Base-by-base conservation (phyloP, 73 alveolate species). In the Uronychia binucleata region DNA sequence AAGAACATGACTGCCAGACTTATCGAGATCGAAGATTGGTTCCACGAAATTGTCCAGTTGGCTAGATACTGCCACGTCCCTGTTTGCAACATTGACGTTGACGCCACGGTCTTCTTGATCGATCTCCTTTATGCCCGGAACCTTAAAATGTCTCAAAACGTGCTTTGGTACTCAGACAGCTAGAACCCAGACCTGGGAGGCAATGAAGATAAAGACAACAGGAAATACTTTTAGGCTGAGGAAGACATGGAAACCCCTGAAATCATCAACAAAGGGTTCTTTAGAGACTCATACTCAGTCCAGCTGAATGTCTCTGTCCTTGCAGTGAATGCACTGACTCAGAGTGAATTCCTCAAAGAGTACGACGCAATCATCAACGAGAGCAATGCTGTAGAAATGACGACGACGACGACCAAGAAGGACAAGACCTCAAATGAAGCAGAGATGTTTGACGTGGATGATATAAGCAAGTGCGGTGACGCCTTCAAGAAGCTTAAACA, bases 111-210 rank as follows among this genome's bases (percentile, higher is more conserved):
- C 46, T 96, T 80, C 81, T 77, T 96, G 30, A 88, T 94, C 25
- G 99, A 97, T 87, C 77, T 95, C 28, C 91, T 95, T 28, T 95
- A 92, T 78, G 96, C 98, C 26, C 93, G 98, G 89, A 81, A 80
- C 28, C 84, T 97, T 19, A 84, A 79, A 57, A 77, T 79, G 5
- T 35, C 88, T 31, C 82, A 91, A 58, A 90, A 93, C 75, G 84
- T 97, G 28, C 91, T 97, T 26, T 97, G 99, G 99, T 97, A 96
- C 67, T 88, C 96, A 30, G 96, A 93, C 85, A 86, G 93, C 30
- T 84, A 93, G 0, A 89, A 84, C 33, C 98, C 99, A 5, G 99
- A 97, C 80, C 78, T 97, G 11, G 99, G 99, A 5, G 98, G 98
- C 13, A 97, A 96, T 26, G 98, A 97, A 77, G 95, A 91, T 58